A percentile compares a stretch with the other conserved stretches of the same genome.
These are phyloP conservation scores for Xylaria sp. DNA, from an alignment of 495 filamentous ascomycete species.

Conservation along the genomic window DNA sequence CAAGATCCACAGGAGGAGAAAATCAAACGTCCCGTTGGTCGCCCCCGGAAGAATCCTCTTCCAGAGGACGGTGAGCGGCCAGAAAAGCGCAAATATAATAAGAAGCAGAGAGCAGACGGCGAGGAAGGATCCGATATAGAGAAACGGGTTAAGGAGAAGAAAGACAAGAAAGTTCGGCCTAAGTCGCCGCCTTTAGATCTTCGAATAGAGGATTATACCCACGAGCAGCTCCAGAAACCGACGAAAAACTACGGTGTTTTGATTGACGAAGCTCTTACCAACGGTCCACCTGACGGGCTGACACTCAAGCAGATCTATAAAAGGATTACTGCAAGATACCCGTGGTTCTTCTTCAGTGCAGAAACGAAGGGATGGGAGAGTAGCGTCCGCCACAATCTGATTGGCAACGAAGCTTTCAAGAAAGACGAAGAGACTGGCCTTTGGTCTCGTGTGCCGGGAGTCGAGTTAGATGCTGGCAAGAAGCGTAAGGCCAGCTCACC, in stretches of 20 bases:
- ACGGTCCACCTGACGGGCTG: conserved; percentile 71
- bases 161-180: conserved; percentile 61
- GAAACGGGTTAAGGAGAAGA: conserved; percentile 61
- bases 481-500: conserved; percentile 58
- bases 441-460: conserved; percentile 57
- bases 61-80: conserved; percentile 65
- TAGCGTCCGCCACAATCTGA: conserved; percentile 93
- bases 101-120: conserved; percentile 67
- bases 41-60: conserved; percentile 59
- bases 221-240: conserved; percentile 86
- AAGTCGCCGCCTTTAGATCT: conserved; percentile 66
- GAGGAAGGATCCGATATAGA: conserved; percentile 55
- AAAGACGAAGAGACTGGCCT: conserved; percentile 71
- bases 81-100: conserved; percentile 81
- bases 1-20: conserved; percentile 57
- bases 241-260: conserved; percentile 86
- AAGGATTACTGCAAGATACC: conserved; percentile 84
- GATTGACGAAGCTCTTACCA: conserved; percentile 86
- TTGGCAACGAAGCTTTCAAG: conserved; percentile 84
- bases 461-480: conserved; percentile 59
- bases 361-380: conserved; percentile 93
- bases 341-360: conserved; percentile 84
- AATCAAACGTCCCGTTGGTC: conserved; percentile 65
- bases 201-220: conserved; percentile 76
- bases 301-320: conserved; percentile 95